Evolutionary conservation across 148 eudicot species (phyloP).

Genomic region (Pouteria glomerata): DNA sequence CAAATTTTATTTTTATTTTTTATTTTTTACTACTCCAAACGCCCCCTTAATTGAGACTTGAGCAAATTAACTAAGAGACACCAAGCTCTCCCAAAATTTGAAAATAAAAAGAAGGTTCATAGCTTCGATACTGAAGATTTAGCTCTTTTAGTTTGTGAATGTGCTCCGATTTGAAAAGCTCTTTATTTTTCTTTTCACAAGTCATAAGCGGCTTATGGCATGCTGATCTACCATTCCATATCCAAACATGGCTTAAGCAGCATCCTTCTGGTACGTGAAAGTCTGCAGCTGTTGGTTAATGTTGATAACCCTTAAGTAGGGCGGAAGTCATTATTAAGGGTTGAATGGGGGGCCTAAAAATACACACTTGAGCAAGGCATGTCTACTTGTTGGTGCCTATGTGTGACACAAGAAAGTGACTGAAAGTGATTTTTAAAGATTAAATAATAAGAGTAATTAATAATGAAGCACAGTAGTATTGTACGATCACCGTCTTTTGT

Average conservation of each 20-base stretch:
- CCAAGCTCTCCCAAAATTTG: too few species aligned
- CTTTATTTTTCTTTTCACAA: not conserved
- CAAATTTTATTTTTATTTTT: too few species aligned
- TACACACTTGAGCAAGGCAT: conserved; percentile 33
- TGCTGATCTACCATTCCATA: too few species aligned
- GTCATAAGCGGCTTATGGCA: not conserved
- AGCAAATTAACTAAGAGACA: not conserved
- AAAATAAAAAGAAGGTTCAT: not conserved
- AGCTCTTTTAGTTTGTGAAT: not conserved
- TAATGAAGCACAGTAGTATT: conserved; percentile 39
- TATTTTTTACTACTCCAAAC: too few species aligned
- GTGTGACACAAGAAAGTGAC: conserved; percentile 40
- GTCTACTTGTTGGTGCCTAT: conserved; percentile 44
- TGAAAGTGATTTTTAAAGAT: conserved; percentile 24
- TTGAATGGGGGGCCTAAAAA: conserved; percentile 29
- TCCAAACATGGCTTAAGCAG: conserved; percentile 12
- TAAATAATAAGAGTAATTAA: conserved; percentile 18
- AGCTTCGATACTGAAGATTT: not conserved
- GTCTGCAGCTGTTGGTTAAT: not conserved
- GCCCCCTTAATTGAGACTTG: too few species aligned
- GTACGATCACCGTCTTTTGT: conserved; percentile 53
- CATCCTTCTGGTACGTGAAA: too few species aligned
- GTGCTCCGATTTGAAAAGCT: too few species aligned
- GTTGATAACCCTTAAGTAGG: not conserved
- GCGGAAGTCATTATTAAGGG: conserved; percentile 10